Conservation (phyloP, 2,329 filamentous ascomycete genomes). For the Chaetothyriales sp. region DNA sequence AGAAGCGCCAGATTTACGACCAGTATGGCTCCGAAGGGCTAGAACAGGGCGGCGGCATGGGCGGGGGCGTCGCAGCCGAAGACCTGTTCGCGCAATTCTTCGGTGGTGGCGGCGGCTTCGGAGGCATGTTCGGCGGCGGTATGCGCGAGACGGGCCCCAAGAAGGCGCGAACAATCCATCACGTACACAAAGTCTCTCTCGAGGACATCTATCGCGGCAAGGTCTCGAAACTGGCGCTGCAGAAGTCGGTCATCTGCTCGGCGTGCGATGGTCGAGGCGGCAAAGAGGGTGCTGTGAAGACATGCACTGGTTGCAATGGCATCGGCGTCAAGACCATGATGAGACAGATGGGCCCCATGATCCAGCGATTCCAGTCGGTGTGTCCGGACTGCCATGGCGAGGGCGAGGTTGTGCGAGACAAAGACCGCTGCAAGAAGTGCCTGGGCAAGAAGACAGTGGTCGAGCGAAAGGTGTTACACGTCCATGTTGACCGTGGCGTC, state of each 20-base stretch:
- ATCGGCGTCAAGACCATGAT: slow-evolving; percentile 99
- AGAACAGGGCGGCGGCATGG: slow-evolving; percentile 67
- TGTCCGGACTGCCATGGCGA: slow-evolving; percentile 97
- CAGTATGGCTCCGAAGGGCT: slow-evolving; percentile 96
- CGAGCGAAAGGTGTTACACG: slow-evolving; percentile 94
- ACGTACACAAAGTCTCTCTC: slow-evolving; percentile 94
- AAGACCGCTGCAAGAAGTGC: slow-evolving; percentile 95
- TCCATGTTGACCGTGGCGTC: slow-evolving; percentile 91
- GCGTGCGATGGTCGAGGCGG: slow-evolving; percentile 89
- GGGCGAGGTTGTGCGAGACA: slow-evolving; percentile 89
- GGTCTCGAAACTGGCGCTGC: slow-evolving; percentile 88
- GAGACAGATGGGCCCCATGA: slow-evolving; percentile 99
- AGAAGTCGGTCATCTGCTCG: slow-evolving; percentile 92
- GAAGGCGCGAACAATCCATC: slow-evolving; percentile 90
- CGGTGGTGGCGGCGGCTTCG: slow-evolving; percentile 54
- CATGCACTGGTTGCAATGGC: slow-evolving; percentile 79
- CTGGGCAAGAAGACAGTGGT: slow-evolving; percentile 95
- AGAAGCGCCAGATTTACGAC: slow-evolving; percentile 87
- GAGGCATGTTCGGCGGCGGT: slow-evolving; percentile 63
- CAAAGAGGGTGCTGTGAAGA: slow-evolving; percentile 95
- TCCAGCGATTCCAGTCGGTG: slow-evolving; percentile 97
- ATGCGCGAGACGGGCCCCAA: slow-evolving; percentile 68
- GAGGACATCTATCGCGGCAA: slow-evolving; percentile 98
- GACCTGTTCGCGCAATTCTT: slow-evolving; percentile 97
- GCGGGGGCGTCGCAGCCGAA: slow-evolving; percentile 85